These are phyloP conservation scores for Macrolepiota fuliginosa DNA, from an alignment of 768 basidiomycete species.

Conservation along the genomic window DNA sequence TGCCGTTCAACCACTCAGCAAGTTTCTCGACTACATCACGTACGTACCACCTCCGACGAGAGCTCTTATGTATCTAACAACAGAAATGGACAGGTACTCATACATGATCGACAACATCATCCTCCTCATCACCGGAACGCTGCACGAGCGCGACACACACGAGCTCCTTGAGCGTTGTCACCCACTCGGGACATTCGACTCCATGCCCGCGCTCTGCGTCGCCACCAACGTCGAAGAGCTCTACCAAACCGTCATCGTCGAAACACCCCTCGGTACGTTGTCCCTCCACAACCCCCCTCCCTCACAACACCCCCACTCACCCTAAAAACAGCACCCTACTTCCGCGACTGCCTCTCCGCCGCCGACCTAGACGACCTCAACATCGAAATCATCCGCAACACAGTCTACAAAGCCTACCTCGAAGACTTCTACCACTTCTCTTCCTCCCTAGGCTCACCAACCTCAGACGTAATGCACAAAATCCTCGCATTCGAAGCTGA, in stretches of 20 bases:
- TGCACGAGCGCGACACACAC: slow-evolving; percentile 96
- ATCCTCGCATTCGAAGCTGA: slow-evolving; percentile 97
- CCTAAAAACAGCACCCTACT: slow-evolving; percentile 74
- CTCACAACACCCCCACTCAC: neutral
- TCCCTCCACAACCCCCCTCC: slow-evolving; percentile 1
- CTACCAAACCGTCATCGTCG: slow-evolving; percentile 94
- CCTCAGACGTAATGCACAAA: slow-evolving; percentile 86
- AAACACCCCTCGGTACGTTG: slow-evolving; percentile 89
- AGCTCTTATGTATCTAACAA: slow-evolving; percentile 13
- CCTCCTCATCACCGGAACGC: slow-evolving; percentile 92
- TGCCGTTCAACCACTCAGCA: slow-evolving; percentile 85
- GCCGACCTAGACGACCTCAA: slow-evolving; percentile 97
- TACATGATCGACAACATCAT: slow-evolving; percentile 99
- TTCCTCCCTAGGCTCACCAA: slow-evolving; percentile 76
- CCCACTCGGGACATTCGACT: slow-evolving; percentile 94
- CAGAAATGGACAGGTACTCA: slow-evolving; percentile 63
- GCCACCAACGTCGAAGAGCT: slow-evolving; percentile 98
- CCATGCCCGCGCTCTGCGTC: slow-evolving; percentile 98
- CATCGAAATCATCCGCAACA: slow-evolving; percentile 99
- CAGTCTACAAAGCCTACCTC: slow-evolving; percentile 97
- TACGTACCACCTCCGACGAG: slow-evolving; percentile 39
- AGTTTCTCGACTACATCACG: slow-evolving; percentile 98
- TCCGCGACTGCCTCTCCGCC: slow-evolving; percentile 92
- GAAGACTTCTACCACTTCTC: slow-evolving; percentile 94
- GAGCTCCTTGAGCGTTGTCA: slow-evolving; percentile 97